These are phyloP conservation scores for Aspergillus hiratsukae DNA, from an alignment of 2,329 filamentous ascomycete species.

Conservation along the genomic window DNA sequence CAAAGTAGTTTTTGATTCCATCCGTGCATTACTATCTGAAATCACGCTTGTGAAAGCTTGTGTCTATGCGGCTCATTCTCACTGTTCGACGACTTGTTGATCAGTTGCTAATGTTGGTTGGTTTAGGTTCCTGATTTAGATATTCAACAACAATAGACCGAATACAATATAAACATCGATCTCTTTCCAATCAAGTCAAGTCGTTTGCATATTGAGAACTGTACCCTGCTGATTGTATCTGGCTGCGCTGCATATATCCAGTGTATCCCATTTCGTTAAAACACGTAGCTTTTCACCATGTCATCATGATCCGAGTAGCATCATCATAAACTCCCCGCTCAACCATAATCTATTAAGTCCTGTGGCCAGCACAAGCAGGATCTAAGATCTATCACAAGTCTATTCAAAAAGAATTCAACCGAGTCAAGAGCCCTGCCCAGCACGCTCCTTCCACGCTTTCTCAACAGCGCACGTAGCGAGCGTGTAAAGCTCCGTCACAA, in stretches of 20 bases:
- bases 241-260: not conserved
- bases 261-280: no score
- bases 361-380: not conserved
- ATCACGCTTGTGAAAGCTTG: not conserved
- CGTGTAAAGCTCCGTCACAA: slow-evolving; percentile 43
- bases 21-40: slow-evolving; percentile 27
- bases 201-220: not conserved
- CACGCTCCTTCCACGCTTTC: slow-evolving; percentile 32
- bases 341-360: not conserved
- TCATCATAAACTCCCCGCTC: not conserved
- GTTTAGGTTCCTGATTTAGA: not conserved
- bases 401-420: not conserved
- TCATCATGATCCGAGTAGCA: not conserved
- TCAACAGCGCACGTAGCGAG: slow-evolving; percentile 43
- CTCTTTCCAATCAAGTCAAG: not conserved
- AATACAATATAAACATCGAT: not conserved
- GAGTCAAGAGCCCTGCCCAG: slow-evolving; percentile 3
- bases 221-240: not conserved
- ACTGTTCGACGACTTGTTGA: not conserved
- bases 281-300: not conserved
- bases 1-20: slow-evolving; percentile 26
- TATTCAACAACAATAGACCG: not conserved
- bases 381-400: not conserved
- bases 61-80: not conserved
- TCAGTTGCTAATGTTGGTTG: not conserved